phyloP scores from a whole-genome alignment of 768 basidiomycete species.

The Podaxis mareebaensis region DNA sequence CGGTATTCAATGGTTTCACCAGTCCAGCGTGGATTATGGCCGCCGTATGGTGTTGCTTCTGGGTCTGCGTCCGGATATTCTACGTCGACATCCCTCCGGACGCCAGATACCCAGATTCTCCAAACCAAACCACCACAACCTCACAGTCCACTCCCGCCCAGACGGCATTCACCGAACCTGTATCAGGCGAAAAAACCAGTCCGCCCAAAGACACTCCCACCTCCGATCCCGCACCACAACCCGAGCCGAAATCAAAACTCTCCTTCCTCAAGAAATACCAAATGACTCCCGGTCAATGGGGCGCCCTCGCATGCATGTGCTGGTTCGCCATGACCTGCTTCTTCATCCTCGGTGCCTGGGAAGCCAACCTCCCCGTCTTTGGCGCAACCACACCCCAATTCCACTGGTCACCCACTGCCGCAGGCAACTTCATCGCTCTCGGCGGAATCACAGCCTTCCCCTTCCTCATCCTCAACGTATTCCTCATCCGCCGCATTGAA shows the following conservation, averaged over 20 bases:
- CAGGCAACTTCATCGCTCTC: slow-evolving; percentile 70
- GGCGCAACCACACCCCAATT: slow-evolving; percentile 40
- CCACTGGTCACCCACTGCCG: slow-evolving; percentile 58
- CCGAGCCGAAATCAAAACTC: slow-evolving; percentile 12
- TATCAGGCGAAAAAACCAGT: slow-evolving; percentile 9
- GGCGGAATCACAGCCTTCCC: slow-evolving; percentile 63
- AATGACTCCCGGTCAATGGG: slow-evolving; percentile 36
- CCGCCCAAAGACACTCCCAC: slow-evolving; percentile 35
- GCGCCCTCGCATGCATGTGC: slow-evolving; percentile 61
- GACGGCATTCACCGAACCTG: neutral
- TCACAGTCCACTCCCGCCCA: slow-evolving; percentile 42
- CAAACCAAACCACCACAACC: slow-evolving; percentile 24
- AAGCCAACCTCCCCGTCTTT: slow-evolving; percentile 66
- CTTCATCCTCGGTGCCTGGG: slow-evolving; percentile 70
- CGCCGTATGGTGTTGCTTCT: slow-evolving; percentile 50
- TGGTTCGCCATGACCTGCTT: slow-evolving; percentile 71
- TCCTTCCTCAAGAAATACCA: slow-evolving; percentile 14
- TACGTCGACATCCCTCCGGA: slow-evolving; percentile 40
- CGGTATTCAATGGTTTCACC: slow-evolving; percentile 65
- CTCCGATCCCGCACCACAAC: neutral
- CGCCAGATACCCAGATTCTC: slow-evolving; percentile 2
- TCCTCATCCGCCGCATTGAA: slow-evolving; percentile 56
- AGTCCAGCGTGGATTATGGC: slow-evolving; percentile 70
- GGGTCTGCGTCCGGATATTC: slow-evolving; percentile 33
- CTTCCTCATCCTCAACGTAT: slow-evolving; percentile 62